Conservation (phyloP, 164 flowering plant species). For the Nelumbo lutea region DNA sequence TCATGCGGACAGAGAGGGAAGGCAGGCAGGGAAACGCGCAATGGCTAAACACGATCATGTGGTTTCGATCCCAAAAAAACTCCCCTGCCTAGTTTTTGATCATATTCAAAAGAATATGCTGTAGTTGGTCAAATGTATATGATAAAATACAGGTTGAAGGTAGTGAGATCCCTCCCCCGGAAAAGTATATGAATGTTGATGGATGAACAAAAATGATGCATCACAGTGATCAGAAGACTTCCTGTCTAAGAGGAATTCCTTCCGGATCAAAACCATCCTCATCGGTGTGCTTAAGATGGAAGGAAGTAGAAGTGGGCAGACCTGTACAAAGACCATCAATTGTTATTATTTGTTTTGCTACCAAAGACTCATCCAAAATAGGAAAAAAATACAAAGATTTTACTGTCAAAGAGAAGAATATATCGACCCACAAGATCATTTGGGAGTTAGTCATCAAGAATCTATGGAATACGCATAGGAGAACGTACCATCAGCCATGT, state of each 20-base stretch:
- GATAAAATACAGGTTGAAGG: too few relatives aligned
- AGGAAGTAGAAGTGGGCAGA: slow-evolving; percentile 12
- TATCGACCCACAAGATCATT: neutral
- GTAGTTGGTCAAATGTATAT: too few relatives aligned
- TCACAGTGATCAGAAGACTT: slow-evolving; percentile 16
- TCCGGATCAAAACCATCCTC: slow-evolving; percentile 36
- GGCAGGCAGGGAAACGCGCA: neutral
- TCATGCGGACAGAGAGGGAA: neutral
- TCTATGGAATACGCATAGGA: neutral
- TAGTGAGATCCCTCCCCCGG: too few relatives aligned
- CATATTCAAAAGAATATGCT: too few relatives aligned
- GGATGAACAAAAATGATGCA: neutral
- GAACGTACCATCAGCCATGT: slow-evolving; percentile 51
- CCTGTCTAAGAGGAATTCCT: slow-evolving; percentile 43
- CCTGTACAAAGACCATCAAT: slow-evolving; percentile 6
- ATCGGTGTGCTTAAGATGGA: slow-evolving; percentile 27
- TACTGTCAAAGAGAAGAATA: too few relatives aligned
- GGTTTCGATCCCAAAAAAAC: neutral
- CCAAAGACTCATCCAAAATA: too few relatives aligned
- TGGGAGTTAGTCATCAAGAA: neutral
- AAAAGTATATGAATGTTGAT: neutral
- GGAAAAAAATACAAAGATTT: too few relatives aligned
- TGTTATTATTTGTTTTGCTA: too few relatives aligned
- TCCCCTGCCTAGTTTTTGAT: too few relatives aligned
- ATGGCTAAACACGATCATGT: neutral